Evolutionary conservation across 2,329 filamentous ascomycete genomes (phyloP), one percentile per base, ranked within the genome.

Genomic region (Chalara sp.): DNA sequence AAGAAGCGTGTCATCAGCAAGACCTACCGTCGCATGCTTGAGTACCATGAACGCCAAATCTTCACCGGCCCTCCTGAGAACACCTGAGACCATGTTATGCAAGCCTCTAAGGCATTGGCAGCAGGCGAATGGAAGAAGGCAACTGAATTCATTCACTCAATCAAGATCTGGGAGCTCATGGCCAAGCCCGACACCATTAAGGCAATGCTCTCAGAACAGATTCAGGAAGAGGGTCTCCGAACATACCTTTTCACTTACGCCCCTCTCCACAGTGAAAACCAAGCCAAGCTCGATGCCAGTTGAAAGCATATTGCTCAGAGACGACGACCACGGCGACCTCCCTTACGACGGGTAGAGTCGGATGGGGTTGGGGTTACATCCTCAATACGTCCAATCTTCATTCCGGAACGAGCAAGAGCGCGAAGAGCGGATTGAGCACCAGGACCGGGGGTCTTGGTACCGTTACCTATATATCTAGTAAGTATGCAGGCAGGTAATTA

Each of bases 311-410:
- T 37, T n/a, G 35, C 35, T 37, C 88, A 99, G 77, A 99, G 88
- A 96, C 93, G 92, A 80, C 93, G 93, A 97, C 93, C 93, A 88
- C 93, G 92, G 79, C 93, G 91, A 96, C 93, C 93, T 81, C 93
- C 93, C 90, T 99, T 99, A 81, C 92, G 91, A 79, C 93, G 89
- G 70, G 93, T 99, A 75, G 89, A 96, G 79, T 99, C 93, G 76
- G 93, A 99, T 68, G 95, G 93, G 57, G 93, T 99, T 68, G 93
- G 93, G 68, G 95, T 99, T 62, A 99, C 93, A 74, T 99, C 93
- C 87, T 99, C 93, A 70, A 99, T 99, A 72, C 93, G 88, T 73
- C 93, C 93, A 68, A 99, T 99, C 83, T 92, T 95, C 95, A 99
- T 99, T 74, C 93, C 93, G 67, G 93, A 90, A 83, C 93, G 95